Base-by-base conservation (phyloP, 2,329 filamentous ascomycete genomes). In the Ceratocystiopsis sp. region DNA sequence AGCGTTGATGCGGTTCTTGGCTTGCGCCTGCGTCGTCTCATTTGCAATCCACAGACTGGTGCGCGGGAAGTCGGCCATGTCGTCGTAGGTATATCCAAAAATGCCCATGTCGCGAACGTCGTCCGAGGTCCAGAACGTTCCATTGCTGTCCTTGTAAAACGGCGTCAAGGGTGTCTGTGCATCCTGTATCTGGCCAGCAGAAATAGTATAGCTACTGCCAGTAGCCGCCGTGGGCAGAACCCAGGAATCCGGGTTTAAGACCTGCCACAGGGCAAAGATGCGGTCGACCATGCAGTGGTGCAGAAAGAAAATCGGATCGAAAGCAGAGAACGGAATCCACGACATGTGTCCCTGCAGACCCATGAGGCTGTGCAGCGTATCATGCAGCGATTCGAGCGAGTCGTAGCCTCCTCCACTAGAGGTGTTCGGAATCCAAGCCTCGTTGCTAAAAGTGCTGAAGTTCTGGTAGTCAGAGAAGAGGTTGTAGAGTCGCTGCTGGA, bases 221-320 rank as follows among this genome's bases (percentile, higher is more conserved):
- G 59, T 61, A 42, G 66, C 71, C 8, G 61, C 51, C 47, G 72
- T 68, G 1, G 77, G 69, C 18, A 66, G 61, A 6, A 85, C 70
- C 61, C 78, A 89, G 25, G 71, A 71, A 17, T 74, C 62, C 0
- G 80, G 80, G 49, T 91, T 71, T 14, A 91, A 58, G 1, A 69
- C 65, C 61, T 91, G 82, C 82, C 82, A 91, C 47, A 93, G 70
- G 32, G 82, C 74, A 48, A 85, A 74, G 25, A 83, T 59, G 3
- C 84, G 73, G 54, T 93, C 84, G 9, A 85, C 71, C 58, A 82
- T 86, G 48, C 67, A 64, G 52, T 89, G 84, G 53, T 89, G 82
- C 10, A 89, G 61, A 60, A 79, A 83, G 60, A 80, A 83, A 59
- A 89, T 62, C 0, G 84, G 84, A 54, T 93, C 84, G 55, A 84